phyloP scores from a whole-genome alignment of 208 protist species.

The Balamuthia mandrillaris region DNA sequence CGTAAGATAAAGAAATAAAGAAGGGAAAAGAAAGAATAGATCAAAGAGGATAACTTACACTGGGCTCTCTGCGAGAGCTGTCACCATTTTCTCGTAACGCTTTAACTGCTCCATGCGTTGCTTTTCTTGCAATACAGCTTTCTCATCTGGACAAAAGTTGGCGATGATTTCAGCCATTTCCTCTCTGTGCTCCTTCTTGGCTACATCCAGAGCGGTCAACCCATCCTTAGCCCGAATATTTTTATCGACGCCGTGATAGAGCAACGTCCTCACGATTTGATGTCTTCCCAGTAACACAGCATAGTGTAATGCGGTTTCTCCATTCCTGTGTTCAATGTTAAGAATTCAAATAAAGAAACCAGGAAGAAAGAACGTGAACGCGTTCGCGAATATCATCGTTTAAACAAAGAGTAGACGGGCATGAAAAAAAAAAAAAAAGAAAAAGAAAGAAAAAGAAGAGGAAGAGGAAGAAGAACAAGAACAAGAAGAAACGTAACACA shows the following conservation, averaged over 20 bases:
- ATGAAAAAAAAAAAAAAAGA: neutral
- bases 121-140: neutral
- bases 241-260: neutral
- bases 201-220: neutral
- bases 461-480: neutral
- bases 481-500: neutral
- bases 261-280: neutral
- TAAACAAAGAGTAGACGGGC: neutral
- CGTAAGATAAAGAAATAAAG: neutral
- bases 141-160: neutral
- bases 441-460: neutral
- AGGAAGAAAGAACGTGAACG: neutral
- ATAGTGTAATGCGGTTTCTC: slow-evolving; percentile 7
- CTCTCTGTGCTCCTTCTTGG: neutral
- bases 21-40: too few species aligned
- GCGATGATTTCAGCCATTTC: neutral
- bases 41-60: too few species aligned
- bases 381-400: neutral
- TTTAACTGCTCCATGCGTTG: neutral
- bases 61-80: neutral
- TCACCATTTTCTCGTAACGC: neutral
- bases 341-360: neutral
- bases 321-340: neutral
- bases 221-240: neutral
- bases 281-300: neutral